These are phyloP conservation scores for Verticillium nonalfalfae DNA, from an alignment of 2,329 filamentous ascomycete genomes.

Conservation along the genomic window DNA sequence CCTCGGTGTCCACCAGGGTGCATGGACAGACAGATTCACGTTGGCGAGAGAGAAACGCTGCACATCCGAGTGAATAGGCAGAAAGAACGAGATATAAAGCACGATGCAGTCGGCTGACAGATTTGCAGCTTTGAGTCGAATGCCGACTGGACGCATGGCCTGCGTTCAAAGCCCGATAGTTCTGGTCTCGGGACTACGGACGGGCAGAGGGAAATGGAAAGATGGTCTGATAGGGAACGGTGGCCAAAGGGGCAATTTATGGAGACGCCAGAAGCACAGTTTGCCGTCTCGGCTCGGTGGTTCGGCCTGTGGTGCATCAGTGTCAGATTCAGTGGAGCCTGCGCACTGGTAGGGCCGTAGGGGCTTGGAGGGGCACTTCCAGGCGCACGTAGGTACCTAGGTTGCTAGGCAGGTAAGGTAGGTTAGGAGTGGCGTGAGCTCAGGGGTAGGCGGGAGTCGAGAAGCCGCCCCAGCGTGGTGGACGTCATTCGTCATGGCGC, in stretches of 20 bases:
- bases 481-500: background rate
- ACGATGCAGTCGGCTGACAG: too few species aligned
- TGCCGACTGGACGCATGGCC: too few species aligned
- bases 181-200: too few species aligned
- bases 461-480: background rate
- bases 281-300: background rate
- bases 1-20: background rate
- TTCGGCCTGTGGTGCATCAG: background rate
- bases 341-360: background rate
- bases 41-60: too few species aligned
- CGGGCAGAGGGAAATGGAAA: too few species aligned
- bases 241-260: background rate
- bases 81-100: too few species aligned
- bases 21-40: background rate
- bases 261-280: background rate
- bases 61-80: too few species aligned
- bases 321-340: background rate
- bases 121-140: too few species aligned
- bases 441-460: background rate
- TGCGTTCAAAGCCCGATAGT: too few species aligned
- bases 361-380: too few species aligned
- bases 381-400: too few species aligned
- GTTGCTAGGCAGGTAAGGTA: too few species aligned
- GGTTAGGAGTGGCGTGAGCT: background rate
- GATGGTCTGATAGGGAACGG: background rate